phyloP scores from a whole-genome alignment of 2,329 filamentous ascomycete genomes.

The Fusarium sp. region DNA sequence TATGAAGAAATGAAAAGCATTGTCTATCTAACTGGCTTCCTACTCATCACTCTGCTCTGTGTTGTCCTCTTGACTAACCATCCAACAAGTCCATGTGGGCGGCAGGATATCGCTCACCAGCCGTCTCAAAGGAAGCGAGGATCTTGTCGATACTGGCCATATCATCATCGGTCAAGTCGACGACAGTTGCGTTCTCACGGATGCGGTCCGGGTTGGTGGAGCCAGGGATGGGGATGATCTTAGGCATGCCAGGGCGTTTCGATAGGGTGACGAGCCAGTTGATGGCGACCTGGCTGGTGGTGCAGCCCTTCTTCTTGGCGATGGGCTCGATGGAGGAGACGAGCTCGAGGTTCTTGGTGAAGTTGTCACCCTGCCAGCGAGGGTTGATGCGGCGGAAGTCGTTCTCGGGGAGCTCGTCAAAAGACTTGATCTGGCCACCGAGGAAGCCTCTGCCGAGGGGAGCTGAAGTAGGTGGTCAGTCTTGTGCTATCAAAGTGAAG shows the following conservation, averaged over 20 bases:
- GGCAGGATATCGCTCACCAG: conserved; percentile 62
- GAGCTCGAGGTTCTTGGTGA: conserved; percentile 72
- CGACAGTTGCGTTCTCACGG: conserved; percentile 67
- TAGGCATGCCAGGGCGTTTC: conserved; percentile 63
- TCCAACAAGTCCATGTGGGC: conserved; percentile 31
- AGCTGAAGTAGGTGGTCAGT: conserved; percentile 47
- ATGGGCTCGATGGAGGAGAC: conserved; percentile 67
- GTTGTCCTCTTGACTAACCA: conserved; percentile 17
- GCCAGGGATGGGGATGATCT: conserved; percentile 75
- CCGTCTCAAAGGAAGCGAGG: conserved; percentile 59
- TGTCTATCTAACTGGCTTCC: not conserved
- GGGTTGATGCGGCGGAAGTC: conserved; percentile 61
- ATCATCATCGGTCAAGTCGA: conserved; percentile 63
- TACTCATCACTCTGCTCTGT: not conserved
- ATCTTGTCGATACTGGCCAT: conserved; percentile 62
- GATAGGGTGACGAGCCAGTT: conserved; percentile 69
- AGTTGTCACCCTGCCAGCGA: conserved; percentile 71
- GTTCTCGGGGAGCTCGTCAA: conserved; percentile 65
- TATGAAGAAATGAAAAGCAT: conserved; percentile 13
- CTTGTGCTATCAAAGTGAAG: conserved; percentile 9
- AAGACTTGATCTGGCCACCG: conserved; percentile 64
- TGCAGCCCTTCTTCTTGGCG: conserved; percentile 69
- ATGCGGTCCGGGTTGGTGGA: conserved; percentile 68
- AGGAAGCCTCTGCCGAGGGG: conserved; percentile 61
- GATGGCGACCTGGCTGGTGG: conserved; percentile 73